phyloP scores from a whole-genome alignment of 495 filamentous ascomycete genomes.

The Penicillium alfredii region DNA sequence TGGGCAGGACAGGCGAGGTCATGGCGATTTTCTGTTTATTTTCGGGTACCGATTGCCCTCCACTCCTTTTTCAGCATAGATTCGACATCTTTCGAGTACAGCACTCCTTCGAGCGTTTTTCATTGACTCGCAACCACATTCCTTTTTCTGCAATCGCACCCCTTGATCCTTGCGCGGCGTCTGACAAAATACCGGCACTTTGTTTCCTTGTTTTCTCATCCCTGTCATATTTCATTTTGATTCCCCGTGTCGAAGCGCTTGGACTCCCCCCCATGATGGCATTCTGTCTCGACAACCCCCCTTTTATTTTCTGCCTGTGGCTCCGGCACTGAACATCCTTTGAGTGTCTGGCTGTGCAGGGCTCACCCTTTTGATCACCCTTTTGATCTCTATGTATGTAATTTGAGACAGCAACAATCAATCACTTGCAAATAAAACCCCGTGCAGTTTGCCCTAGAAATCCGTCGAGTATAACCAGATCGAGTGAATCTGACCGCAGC shows the following conservation, averaged over 20 bases:
- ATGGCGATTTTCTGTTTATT: slow-evolving; percentile 13
- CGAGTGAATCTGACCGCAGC: neutral
- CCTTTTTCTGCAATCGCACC: slow-evolving; percentile 12
- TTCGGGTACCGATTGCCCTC: slow-evolving; percentile 5
- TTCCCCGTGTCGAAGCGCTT: slow-evolving; percentile 19
- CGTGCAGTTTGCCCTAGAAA: neutral
- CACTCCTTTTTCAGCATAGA: slow-evolving; percentile 15
- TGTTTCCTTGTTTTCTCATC: neutral
- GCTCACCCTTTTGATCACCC: neutral
- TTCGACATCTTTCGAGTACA: slow-evolving; percentile 13
- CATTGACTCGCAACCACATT: slow-evolving; percentile 21
- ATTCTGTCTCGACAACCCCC: neutral
- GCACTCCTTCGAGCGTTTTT: slow-evolving; percentile 21
- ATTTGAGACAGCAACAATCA: slow-evolving; percentile 18
- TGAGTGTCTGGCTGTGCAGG: neutral
- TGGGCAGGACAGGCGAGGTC: slow-evolving; percentile 27
- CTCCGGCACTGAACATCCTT: no score
- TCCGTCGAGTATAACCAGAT: neutral
- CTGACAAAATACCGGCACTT: slow-evolving; percentile 2
- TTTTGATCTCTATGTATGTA: slow-evolving; percentile 25
- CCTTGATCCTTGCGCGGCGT: slow-evolving; percentile 10
- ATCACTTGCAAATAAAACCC: no score
- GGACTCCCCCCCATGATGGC: neutral
- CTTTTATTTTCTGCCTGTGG: neutral
- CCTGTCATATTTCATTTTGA: slow-evolving; percentile 10